phyloP scores from a whole-genome alignment of 2,329 filamentous ascomycete species.

The Trichoderma gracile region DNA sequence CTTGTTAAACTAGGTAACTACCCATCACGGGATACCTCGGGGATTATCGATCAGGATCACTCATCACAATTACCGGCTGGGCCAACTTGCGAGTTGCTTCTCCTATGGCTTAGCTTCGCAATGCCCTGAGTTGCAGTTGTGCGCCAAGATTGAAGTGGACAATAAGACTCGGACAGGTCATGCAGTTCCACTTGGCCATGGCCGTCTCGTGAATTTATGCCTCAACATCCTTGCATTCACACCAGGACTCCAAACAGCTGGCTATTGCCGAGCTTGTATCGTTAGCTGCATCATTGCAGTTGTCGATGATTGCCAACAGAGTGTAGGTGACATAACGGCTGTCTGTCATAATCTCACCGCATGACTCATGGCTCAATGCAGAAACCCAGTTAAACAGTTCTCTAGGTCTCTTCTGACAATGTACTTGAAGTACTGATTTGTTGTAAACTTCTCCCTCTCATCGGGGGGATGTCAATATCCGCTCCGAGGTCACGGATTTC shows the following conservation, averaged over 20 bases:
- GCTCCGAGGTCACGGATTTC: constrained; percentile 67
- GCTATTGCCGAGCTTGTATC: not conserved
- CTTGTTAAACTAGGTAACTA: no score
- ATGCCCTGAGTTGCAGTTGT: not conserved
- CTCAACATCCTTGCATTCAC: not conserved
- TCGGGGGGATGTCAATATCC: constrained; percentile 48
- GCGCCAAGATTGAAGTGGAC: not conserved
- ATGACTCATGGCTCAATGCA: not conserved
- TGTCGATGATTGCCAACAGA: not conserved
- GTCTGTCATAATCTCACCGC: not conserved
- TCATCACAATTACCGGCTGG: no score
- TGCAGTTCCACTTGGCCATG: not conserved
- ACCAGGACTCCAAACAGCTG: not conserved
- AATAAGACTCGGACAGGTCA: not conserved
- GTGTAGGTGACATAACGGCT: not conserved
- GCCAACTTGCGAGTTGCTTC: no score
- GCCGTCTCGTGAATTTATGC: not conserved
- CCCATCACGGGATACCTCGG: no score
- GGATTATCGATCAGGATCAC: no score
- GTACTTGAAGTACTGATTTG: not conserved
- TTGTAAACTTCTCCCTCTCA: not conserved
- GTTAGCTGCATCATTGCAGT: not conserved
- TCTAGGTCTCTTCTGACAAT: no score
- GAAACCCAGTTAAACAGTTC: not conserved
- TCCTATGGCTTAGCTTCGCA: no score